A percentile compares a stretch with the other conserved stretches of the same genome.
phyloP scores from a whole-genome alignment of 768 basidiomycete genomes.

The Mycena olivaceomarginata region DNA sequence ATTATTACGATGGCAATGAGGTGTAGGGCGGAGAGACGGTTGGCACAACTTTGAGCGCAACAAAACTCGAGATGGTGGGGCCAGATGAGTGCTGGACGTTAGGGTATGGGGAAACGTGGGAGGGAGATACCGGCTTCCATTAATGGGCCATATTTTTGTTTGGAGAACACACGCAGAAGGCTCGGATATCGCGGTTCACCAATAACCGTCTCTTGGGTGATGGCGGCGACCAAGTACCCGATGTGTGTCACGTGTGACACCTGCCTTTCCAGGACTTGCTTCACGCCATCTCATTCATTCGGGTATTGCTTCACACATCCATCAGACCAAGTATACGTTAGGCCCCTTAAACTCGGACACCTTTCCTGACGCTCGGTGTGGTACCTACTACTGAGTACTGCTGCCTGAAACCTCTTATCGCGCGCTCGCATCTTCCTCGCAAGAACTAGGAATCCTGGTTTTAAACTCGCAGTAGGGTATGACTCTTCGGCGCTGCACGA shows the following conservation, averaged over 20 bases:
- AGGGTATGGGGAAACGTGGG: conserved; percentile 39
- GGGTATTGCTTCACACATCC: conserved; percentile 2
- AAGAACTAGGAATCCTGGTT: no score
- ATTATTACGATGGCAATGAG: background rate
- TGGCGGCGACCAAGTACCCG: conserved; percentile 16
- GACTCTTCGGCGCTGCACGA: conserved; percentile 75
- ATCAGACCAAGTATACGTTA: background rate
- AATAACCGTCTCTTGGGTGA: conserved; percentile 27
- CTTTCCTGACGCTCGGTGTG: conserved; percentile 9
- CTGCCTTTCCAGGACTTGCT: conserved; percentile 20
- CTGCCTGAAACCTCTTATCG: conserved; percentile 1
- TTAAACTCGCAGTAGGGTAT: conserved; percentile 51
- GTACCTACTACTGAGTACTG: background rate
- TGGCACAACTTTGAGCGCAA: background rate
- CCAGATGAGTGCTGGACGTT: conserved; percentile 23
- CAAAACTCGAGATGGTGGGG: background rate
- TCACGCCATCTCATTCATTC: conserved; percentile 23
- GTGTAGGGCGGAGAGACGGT: background rate
- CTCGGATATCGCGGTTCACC: conserved; percentile 26
- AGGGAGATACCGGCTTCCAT: conserved; percentile 28
- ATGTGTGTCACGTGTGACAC: conserved; percentile 5
- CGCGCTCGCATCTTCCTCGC: background rate
- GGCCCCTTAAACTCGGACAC: background rate
- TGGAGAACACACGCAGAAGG: background rate
- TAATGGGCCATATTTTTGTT: conserved; percentile 15